These are phyloP conservation scores for Candida vartiovaarae DNA, from an alignment of 805 yeast species.

Conservation along the genomic window DNA sequence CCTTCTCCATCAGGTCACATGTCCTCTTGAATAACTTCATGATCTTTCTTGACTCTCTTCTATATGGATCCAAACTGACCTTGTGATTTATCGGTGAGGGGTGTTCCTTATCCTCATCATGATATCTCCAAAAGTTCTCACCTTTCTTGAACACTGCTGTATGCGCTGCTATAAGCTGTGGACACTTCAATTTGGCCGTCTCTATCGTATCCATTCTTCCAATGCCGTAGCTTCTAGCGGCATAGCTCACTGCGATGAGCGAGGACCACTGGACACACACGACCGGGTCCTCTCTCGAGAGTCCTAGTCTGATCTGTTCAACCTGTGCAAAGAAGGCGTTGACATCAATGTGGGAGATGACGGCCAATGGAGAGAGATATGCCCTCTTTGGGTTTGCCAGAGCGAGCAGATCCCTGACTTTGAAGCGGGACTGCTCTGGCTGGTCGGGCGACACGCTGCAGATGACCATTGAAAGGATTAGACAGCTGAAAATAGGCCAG, in stretches of 20 bases:
- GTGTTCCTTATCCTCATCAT: conserved; percentile 37
- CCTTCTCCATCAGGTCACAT: conserved; percentile 78
- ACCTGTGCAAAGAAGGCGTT: conserved; percentile 97
- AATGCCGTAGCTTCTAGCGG: conserved; percentile 82
- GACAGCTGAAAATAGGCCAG: neutral
- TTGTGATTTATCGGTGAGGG: conserved; percentile 64
- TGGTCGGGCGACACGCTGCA: neutral
- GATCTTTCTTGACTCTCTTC: conserved; percentile 80
- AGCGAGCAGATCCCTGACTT: conserved; percentile 40
- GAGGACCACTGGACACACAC: conserved; percentile 94
- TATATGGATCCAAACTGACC: conserved; percentile 85
- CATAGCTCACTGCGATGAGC: conserved; percentile 83
- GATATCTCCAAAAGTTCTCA: conserved; percentile 75
- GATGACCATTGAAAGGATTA: conserved; percentile 2
- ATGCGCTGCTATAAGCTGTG: conserved; percentile 70
- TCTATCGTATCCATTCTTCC: conserved; percentile 66
- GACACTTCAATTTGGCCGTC: conserved; percentile 70
- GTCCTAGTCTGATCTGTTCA: conserved; percentile 69
- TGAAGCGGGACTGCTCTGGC: conserved; percentile 30
- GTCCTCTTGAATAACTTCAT: conserved; percentile 52
- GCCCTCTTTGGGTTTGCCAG: conserved; percentile 41
- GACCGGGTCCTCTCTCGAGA: conserved; percentile 66
- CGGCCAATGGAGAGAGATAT: conserved; percentile 62
- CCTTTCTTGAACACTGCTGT: conserved; percentile 93
- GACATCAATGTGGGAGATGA: conserved; percentile 80